Evolutionary conservation across 768 basidiomycete species (phyloP), one percentile per base, ranked within the genome.

Genomic region (Termitomyces heimii): DNA sequence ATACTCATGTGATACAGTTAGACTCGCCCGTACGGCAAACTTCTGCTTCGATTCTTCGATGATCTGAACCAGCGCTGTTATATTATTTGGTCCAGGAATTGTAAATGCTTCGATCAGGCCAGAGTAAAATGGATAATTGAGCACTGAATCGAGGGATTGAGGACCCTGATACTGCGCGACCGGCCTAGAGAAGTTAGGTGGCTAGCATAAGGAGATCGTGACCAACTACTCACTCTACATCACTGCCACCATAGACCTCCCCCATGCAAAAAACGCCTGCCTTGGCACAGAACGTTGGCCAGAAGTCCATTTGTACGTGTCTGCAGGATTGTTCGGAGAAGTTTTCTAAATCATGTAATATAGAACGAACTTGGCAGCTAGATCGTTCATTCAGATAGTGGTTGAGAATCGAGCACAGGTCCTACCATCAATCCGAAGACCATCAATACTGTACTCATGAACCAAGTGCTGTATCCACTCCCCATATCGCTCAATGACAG

Each of bases 221-320:
- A 32, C 28, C 35, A 20, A 20, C 35, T 35, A 62, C 72, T 37
- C 66, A 86, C 85, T 75, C 70, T 47, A 83, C 69, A 51, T 84
- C 73, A 52, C 73, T 67, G 45, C 78, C 79, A 57, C 82, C 78
- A 63, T 76, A 83, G 47, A 94, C 87, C 71, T 94, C 92, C 40
- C 93, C 93, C 54, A 93, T 86, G 65, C 89, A 93, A 72, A 88
- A 93, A 10, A 93, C 87, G 13, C 86, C 89, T 0, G 90, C 88
- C n/a, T 81, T 82, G 45, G 69, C 73, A 63, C 84, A 85, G 65
- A 94, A 93, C 6, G 65, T 65, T 1, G 88, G 84, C 91, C 90
- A 94, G 68, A 94, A 95, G 45, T 76, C 72, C 53, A 79, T 77
- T 53, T 84, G 77, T 52, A 93, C 84, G 66, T 94, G 92, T 68